Percentiles rank a stretch among this genome's conserved stretches.
These are phyloP conservation scores for Chlorociboria aeruginascens DNA, from an alignment of 495 filamentous ascomycete species.

Conservation along the genomic window DNA sequence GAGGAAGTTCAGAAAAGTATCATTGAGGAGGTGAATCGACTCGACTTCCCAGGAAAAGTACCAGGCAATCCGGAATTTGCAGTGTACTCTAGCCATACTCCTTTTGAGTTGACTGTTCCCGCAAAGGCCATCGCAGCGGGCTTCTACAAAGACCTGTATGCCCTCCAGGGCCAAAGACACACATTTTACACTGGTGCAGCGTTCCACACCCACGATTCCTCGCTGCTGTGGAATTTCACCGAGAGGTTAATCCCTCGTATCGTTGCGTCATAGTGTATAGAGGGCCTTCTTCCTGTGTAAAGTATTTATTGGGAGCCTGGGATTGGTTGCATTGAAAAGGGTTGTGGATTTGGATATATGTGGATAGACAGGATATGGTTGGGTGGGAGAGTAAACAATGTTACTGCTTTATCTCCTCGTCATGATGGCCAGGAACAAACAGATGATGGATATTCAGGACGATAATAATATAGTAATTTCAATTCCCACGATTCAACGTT, in stretches of 20 bases:
- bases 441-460: too few species aligned
- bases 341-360: too few species aligned
- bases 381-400: too few species aligned
- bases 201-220: constrained; percentile 25
- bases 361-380: too few species aligned
- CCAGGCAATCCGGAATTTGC: constrained; percentile 5
- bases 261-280: background rate
- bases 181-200: constrained; percentile 44
- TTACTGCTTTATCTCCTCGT: too few species aligned
- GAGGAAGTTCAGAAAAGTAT: background rate
- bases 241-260: constrained; percentile 21
- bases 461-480: too few species aligned
- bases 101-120: constrained; percentile 25
- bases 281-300: too few species aligned
- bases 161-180: constrained; percentile 36
- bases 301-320: too few species aligned
- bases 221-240: constrained; percentile 22
- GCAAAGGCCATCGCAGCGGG: constrained; percentile 28
- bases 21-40: background rate
- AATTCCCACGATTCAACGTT: too few species aligned
- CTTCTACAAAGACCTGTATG: constrained; percentile 37
- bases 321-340: too few species aligned
- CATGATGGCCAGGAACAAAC: too few species aligned
- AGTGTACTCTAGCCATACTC: constrained; percentile 26
- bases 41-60: background rate